A percentile compares a stretch with the other conserved stretches of the same genome.
These are phyloP conservation scores for Mortierella alpina DNA, from an alignment of 192 early-diverging fungal genomes.

Conservation along the genomic window DNA sequence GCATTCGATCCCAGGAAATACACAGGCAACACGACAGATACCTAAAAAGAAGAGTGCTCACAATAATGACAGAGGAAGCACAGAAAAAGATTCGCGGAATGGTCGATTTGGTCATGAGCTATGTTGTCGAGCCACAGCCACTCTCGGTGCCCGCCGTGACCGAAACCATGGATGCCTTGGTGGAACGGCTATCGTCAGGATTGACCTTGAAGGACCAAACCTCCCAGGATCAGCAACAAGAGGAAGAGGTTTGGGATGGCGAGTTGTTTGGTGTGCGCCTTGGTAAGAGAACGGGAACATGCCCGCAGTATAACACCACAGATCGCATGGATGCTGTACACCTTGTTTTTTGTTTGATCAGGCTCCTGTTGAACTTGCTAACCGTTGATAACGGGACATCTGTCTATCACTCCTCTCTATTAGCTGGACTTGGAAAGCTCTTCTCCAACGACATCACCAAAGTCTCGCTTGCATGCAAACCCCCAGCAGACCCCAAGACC, in stretches of 20 bases:
- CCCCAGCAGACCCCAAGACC: constrained; percentile 45
- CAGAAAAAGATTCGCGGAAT: constrained; percentile 46
- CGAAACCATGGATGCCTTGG: constrained; percentile 33
- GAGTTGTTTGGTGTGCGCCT: constrained; percentile 41
- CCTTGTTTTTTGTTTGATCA: neutral
- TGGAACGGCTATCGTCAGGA: constrained; percentile 12
- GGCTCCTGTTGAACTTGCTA: neutral
- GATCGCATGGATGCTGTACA: neutral
- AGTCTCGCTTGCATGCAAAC: constrained; percentile 53
- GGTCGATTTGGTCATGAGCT: constrained; percentile 43
- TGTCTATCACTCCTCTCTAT: neutral
- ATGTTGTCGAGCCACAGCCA: constrained; percentile 38
- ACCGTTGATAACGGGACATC: neutral
- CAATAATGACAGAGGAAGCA: constrained; percentile 40
- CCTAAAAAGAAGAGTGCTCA: neutral
- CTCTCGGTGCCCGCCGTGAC: constrained; percentile 36
- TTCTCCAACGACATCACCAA: constrained; percentile 50
- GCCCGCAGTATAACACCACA: neutral
- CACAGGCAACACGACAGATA: no score
- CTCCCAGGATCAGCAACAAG: neutral
- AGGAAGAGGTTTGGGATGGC: constrained; percentile 47
- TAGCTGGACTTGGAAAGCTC: constrained; percentile 36
- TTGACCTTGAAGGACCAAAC: constrained; percentile 4
- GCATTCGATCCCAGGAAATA: no score
- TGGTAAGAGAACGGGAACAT: constrained; percentile 13